Percentiles rank a stretch among this genome's conserved stretches.
phyloP scores from a whole-genome alignment of 768 basidiomycete genomes.

The Leccinum incarnatum region DNA sequence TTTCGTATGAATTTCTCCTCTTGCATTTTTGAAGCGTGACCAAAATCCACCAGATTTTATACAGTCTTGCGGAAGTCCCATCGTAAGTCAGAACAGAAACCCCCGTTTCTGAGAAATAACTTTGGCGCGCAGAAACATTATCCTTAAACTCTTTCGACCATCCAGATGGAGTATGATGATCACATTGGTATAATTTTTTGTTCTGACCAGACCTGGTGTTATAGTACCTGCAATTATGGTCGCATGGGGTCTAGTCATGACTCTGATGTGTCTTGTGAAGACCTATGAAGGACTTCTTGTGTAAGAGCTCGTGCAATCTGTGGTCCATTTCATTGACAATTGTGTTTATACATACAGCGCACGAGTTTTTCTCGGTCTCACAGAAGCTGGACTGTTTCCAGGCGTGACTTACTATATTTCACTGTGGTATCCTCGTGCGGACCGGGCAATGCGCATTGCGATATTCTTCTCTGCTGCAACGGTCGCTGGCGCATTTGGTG shows the following conservation, averaged over 20 bases:
- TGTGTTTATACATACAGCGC: constrained; percentile 22
- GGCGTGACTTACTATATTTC: constrained; percentile 47
- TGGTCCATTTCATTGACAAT: not conserved
- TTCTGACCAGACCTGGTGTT: constrained; percentile 12
- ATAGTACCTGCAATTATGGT: constrained; percentile 42
- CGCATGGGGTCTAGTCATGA: constrained; percentile 39
- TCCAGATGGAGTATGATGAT: constrained; percentile 35
- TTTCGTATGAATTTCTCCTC: constrained; percentile 24
- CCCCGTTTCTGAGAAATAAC: constrained; percentile 3
- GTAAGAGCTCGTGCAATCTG: constrained; percentile 21
- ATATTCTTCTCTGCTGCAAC: constrained; percentile 66
- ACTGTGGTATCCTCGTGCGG: constrained; percentile 58
- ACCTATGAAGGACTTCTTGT: constrained; percentile 28
- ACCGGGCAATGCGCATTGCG: constrained; percentile 57
- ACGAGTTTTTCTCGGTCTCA: constrained; percentile 44
- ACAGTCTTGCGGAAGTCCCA: constrained; percentile 37
- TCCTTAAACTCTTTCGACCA: constrained; percentile 35
- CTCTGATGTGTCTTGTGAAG: constrained; percentile 38
- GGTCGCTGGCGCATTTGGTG: constrained; percentile 50
- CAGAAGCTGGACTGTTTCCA: constrained; percentile 46
- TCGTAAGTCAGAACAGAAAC: constrained; percentile 27
- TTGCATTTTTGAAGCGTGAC: not conserved
- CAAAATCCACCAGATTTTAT: constrained; percentile 29
- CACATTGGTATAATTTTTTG: not conserved
- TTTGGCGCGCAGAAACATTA: constrained; percentile 32